Evolutionary conservation across 2,329 filamentous ascomycete genomes (phyloP).

Genomic region (Alternaria viburni): DNA sequence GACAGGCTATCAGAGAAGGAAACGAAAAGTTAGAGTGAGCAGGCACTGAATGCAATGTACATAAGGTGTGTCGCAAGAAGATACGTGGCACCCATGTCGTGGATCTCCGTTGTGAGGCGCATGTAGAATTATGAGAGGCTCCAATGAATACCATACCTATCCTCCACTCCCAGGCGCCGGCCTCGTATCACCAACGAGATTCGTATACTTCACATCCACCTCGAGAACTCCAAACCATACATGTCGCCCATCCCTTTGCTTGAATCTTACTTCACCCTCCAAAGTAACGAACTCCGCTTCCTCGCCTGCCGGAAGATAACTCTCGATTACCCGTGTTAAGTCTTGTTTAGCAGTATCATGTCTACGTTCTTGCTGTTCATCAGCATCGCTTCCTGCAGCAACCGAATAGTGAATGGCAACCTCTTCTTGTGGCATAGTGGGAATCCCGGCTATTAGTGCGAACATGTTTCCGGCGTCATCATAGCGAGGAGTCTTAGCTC

Average conservation of each 20-base stretch:
- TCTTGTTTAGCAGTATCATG: not conserved
- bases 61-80: not conserved
- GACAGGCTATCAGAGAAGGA: constrained; percentile 57
- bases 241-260: not conserved
- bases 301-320: not conserved
- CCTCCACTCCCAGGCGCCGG: not conserved
- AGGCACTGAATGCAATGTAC: not conserved
- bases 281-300: not conserved
- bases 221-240: not conserved
- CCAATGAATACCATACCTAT: not conserved
- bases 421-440: not conserved
- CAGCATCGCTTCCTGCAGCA: not conserved
- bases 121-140: not conserved
- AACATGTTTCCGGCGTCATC: not conserved
- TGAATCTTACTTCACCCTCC: not conserved
- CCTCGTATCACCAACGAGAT: not conserved
- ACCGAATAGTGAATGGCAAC: not conserved
- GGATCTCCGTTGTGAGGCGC: not conserved
- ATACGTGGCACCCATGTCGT: not conserved
- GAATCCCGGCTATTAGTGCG: not conserved
- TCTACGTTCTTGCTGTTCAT: not conserved
- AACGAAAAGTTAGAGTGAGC: constrained; percentile 23
- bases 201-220: not conserved
- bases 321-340: not conserved
- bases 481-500: not conserved